phyloP scores from a whole-genome alignment of 176 grass and related monocot species.

The Ananas comosus region DNA sequence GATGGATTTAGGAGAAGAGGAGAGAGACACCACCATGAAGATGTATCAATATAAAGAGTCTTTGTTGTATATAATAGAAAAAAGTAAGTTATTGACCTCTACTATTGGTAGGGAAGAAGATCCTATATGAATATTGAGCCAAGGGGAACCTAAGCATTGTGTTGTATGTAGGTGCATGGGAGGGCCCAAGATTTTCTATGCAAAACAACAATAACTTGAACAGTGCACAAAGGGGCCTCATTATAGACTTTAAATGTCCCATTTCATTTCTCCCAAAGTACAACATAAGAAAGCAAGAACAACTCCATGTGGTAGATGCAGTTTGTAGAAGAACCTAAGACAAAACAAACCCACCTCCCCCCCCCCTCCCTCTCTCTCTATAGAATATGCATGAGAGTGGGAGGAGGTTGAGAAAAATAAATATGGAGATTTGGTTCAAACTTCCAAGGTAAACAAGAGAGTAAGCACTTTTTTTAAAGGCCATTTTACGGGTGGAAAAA shows the following conservation, averaged over 20 bases:
- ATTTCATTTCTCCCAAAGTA: constrained; percentile 7
- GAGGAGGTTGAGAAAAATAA: neutral
- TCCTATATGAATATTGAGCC: too few relatives aligned
- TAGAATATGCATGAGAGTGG: neutral
- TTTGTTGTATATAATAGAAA: too few relatives aligned
- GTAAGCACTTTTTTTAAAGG: neutral
- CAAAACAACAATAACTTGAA: constrained; percentile 4
- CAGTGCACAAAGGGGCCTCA: neutral
- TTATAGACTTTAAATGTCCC: neutral
- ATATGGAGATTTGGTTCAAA: neutral
- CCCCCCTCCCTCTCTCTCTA: neutral
- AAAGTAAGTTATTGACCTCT: too few relatives aligned
- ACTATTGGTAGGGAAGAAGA: neutral
- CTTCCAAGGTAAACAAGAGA: neutral
- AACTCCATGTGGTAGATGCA: constrained; percentile 6
- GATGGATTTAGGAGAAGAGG: neutral
- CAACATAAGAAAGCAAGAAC: neutral
- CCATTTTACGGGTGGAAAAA: neutral
- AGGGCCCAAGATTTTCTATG: neutral
- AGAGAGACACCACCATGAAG: neutral
- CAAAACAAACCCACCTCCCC: neutral
- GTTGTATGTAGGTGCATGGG: neutral
- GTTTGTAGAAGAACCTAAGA: constrained; percentile 11
- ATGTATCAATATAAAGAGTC: too few relatives aligned
- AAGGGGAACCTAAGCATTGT: neutral